These are phyloP conservation scores for Haematococcus lacustris DNA, from an alignment of 139 green algal genomes.

Conservation along the genomic window DNA sequence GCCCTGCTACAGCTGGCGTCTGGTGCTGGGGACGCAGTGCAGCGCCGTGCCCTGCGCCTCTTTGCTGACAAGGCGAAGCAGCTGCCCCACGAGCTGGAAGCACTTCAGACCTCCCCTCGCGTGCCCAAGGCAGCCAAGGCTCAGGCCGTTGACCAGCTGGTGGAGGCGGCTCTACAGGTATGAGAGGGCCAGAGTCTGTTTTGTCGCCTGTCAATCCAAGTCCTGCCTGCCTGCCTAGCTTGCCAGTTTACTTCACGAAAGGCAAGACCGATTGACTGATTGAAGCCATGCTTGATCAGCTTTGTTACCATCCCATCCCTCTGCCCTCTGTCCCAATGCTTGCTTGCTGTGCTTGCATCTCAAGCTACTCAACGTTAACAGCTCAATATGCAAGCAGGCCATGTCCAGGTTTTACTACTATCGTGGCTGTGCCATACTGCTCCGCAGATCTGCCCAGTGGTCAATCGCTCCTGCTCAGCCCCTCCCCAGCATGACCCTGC, in stretches of 20 bases:
- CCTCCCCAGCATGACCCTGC: too few species aligned
- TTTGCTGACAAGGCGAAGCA: constrained; percentile 23
- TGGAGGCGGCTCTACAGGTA: constrained; percentile 21
- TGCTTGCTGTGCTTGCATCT: neutral
- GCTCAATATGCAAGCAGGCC: too few species aligned
- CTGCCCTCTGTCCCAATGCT: neutral
- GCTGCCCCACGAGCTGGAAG: constrained; percentile 17
- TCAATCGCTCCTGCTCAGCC: neutral
- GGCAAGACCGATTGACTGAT: neutral
- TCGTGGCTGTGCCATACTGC: neutral
- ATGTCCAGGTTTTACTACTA: neutral
- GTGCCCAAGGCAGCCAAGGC: constrained; percentile 10
- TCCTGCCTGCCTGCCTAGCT: too few species aligned
- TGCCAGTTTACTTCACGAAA: too few species aligned
- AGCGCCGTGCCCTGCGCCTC: constrained; percentile 51
- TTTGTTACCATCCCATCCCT: neutral
- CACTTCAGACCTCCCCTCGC: constrained; percentile 18
- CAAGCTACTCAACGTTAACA: neutral
- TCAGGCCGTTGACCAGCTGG: constrained; percentile 6
- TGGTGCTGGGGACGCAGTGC: constrained; percentile 31
- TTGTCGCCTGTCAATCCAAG: too few species aligned
- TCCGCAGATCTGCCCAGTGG: neutral
- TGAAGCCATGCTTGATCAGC: neutral
- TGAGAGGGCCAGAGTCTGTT: too few species aligned
- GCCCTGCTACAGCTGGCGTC: constrained; percentile 36